These are phyloP conservation scores for Trypanosoma theileri DNA, from an alignment of 208 protist genomes.

Conservation along the genomic window DNA sequence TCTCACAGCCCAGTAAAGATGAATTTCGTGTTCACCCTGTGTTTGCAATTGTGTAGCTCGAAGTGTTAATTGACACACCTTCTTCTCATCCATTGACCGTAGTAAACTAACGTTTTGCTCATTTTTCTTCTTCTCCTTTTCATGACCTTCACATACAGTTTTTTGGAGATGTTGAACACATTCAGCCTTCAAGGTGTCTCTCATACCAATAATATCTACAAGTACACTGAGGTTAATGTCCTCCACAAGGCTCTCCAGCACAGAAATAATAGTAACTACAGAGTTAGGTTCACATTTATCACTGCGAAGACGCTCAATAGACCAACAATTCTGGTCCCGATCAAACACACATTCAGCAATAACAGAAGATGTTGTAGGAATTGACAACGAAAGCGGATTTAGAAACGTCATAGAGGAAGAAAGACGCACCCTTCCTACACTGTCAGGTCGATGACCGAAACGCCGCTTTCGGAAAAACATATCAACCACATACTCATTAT, in stretches of 20 bases:
- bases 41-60: slow-evolving; percentile 45
- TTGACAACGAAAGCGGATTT: slow-evolving; percentile 48
- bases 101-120: not conserved
- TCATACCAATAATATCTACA: slow-evolving; percentile 27
- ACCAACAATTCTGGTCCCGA: slow-evolving; percentile 35
- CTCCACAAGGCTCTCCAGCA: slow-evolving; percentile 76
- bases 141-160: not conserved
- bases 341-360: slow-evolving; percentile 75
- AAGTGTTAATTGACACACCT: slow-evolving; percentile 52
- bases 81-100: not conserved
- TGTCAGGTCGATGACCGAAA: slow-evolving; percentile 60
- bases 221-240: slow-evolving; percentile 48
- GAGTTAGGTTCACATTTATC: slow-evolving; percentile 80
- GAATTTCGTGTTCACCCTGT: slow-evolving; percentile 29
- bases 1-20: slow-evolving; percentile 44
- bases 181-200: not conserved
- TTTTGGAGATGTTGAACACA: slow-evolving; percentile 6
- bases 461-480: slow-evolving; percentile 74
- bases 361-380: slow-evolving; percentile 31
- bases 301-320: slow-evolving; percentile 58
- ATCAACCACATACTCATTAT: slow-evolving; percentile 43
- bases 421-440: slow-evolving; percentile 52
- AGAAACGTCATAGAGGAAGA: slow-evolving; percentile 43
- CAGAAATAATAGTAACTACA: slow-evolving; percentile 78
- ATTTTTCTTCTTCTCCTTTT: not conserved